A percentile compares a stretch with the other conserved stretches of the same genome.
Evolutionary conservation across 768 basidiomycete species (phyloP).

Genomic region (Trametes sanguinea): DNA sequence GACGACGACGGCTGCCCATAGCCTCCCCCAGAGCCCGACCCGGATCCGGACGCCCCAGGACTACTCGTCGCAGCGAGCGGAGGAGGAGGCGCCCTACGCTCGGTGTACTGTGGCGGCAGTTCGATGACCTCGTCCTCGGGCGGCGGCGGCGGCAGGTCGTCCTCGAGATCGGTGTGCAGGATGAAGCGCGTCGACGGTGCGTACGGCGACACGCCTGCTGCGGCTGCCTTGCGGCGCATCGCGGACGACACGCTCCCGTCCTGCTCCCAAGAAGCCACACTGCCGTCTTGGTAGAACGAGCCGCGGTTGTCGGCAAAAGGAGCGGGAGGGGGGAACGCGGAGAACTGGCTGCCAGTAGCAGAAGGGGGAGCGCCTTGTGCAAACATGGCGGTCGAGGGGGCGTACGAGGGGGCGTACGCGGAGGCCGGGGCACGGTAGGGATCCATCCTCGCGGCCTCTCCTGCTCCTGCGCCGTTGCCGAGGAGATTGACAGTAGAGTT

Average conservation of each 20-base stretch:
- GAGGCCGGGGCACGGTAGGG: not conserved
- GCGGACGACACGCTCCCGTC: constrained; percentile 43
- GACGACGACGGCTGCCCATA: not conserved
- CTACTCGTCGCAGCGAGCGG: not conserved
- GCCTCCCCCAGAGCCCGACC: not conserved
- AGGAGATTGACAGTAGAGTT: constrained; percentile 14
- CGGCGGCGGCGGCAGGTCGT: constrained; percentile 45
- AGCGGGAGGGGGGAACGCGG: not conserved
- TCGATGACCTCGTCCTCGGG: constrained; percentile 55
- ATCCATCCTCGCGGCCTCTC: not conserved
- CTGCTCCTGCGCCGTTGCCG: not conserved
- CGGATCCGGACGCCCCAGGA: constrained; percentile 1
- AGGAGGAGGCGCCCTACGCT: constrained; percentile 39
- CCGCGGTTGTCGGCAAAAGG: not conserved
- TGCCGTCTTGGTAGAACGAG: constrained; percentile 6
- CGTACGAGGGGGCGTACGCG: not conserved
- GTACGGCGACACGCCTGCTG: constrained; percentile 48
- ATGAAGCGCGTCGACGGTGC: constrained; percentile 54
- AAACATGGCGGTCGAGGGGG: constrained; percentile 6
- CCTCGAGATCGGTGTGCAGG: constrained; percentile 70
- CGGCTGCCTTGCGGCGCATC: constrained; percentile 54
- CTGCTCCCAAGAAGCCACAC: constrained; percentile 8
- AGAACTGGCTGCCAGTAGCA: not conserved
- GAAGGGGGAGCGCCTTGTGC: constrained; percentile 2
- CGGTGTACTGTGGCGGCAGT: constrained; percentile 74